Percentiles rank a stretch among this genome's conserved stretches.
These are phyloP conservation scores for Tephrocybe sp. DNA, from an alignment of 768 basidiomycete genomes.

Conservation along the genomic window DNA sequence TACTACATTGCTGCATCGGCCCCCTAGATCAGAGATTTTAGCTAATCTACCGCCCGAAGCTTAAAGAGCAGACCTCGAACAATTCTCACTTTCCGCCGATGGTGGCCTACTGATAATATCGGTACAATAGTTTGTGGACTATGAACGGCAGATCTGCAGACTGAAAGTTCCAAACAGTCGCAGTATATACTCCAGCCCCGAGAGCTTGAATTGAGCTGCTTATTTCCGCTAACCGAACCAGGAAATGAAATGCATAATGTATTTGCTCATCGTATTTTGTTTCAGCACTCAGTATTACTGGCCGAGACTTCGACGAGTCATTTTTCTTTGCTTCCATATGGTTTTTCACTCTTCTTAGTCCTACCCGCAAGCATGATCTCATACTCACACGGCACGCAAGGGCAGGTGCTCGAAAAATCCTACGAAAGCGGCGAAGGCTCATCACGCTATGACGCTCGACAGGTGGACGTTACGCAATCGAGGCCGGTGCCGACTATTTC, in stretches of 20 bases:
- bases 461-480: slow-evolving; percentile 4
- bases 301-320: no score
- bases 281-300: neutral
- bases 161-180: neutral
- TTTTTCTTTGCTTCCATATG: no score
- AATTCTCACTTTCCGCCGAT: neutral
- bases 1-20: neutral
- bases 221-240: neutral
- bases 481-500: slow-evolving; percentile 7
- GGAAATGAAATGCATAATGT: no score
- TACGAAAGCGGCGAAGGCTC: neutral
- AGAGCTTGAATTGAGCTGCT: neutral
- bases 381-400: no score
- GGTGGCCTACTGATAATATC: neutral
- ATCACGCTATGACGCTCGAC: no score
- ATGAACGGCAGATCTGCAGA: neutral
- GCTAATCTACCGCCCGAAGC: slow-evolving; percentile 8
- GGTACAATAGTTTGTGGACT: no score
- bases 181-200: no score
- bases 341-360: no score
- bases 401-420: neutral
- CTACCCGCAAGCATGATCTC: no score
- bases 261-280: neutral
- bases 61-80: slow-evolving; percentile 7
- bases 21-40: slow-evolving; percentile 9